phyloP scores from a whole-genome alignment of 2,329 filamentous ascomycete genomes.

The Aspergillus neoniger region DNA sequence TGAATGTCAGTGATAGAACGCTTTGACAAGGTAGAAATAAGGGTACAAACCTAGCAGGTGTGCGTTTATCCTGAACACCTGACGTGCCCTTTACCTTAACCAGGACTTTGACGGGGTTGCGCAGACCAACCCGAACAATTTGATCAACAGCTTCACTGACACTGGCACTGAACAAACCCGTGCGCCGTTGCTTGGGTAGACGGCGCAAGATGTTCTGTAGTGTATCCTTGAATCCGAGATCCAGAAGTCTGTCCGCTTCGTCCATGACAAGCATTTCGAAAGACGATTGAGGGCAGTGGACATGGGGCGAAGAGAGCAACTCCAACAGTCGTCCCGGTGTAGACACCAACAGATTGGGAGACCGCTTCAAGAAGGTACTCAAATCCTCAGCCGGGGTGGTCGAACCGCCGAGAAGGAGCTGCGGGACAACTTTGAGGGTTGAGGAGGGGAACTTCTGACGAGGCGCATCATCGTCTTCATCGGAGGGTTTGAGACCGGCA shows the following conservation, averaged over 20 bases:
- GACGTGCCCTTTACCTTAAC: slow-evolving; percentile 83
- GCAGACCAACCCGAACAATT: slow-evolving; percentile 84
- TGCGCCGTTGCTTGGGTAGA: slow-evolving; percentile 88
- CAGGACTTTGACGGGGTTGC: slow-evolving; percentile 92
- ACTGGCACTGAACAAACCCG: slow-evolving; percentile 90
- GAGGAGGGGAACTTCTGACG: slow-evolving; percentile 46
- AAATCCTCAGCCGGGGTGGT: slow-evolving; percentile 83
- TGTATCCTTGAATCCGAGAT: slow-evolving; percentile 91
- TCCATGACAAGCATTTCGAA: slow-evolving; percentile 93
- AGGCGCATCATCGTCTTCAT: slow-evolving; percentile 47
- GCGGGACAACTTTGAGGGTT: slow-evolving; percentile 70
- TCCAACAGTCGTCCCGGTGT: slow-evolving; percentile 90
- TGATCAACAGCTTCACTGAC: slow-evolving; percentile 95
- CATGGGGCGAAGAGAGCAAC: slow-evolving; percentile 79
- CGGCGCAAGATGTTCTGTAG: slow-evolving; percentile 80
- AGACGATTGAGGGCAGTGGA: slow-evolving; percentile 81
- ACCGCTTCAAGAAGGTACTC: slow-evolving; percentile 77
- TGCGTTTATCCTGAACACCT: slow-evolving; percentile 79
- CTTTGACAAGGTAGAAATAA: neutral
- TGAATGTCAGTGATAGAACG: slow-evolving; percentile 18
- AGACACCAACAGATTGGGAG: slow-evolving; percentile 84
- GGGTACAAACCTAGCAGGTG: slow-evolving; percentile 66
- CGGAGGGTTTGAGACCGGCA: slow-evolving; percentile 43
- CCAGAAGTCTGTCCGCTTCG: slow-evolving; percentile 88
- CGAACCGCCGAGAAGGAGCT: slow-evolving; percentile 83